Evolutionary conservation across 2,329 filamentous ascomycete species (phyloP), one percentile per base, ranked within the genome.

Genomic region (Didymellaceae sp.): DNA sequence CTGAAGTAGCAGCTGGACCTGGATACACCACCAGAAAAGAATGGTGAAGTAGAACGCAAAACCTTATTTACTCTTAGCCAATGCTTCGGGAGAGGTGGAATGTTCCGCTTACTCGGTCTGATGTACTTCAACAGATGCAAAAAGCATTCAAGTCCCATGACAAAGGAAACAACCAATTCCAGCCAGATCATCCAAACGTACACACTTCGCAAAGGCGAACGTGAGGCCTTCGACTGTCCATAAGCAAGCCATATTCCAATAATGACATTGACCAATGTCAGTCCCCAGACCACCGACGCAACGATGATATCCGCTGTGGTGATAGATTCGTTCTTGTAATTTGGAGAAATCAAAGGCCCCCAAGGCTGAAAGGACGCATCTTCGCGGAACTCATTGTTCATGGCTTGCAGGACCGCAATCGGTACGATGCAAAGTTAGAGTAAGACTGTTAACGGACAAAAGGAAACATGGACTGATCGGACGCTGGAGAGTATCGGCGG

Each of bases 121-220:
- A 74, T 68, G 5, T 53, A 26, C 34, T 72, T 70, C 39, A 67
- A 18, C 3, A 75, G 38, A 53, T 72, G 69, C 38, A 74, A 21
- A 47, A 57, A 75, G 52, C 68, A 68, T 35, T 79, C 70, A 18
- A 78, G 52, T 5, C 70, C 73, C 64, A 80, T 80, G 7, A 68
- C 54, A 9, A 77, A 63, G 9, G 74, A 79, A 3, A 75, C 74
- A 1, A 69, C 2, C 3, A 80, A 68, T 57, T 80, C 78, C 21
- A 74, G 42, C 78, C 78, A 80, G 45, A 80, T 74, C 74, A 80
- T 75, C 68, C 74, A 76, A 0, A 80, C 68, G 51, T 80, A 80
- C 1, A 71, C 63, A 52, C 77, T 78, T 11, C 61, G 54, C 18
- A 68, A 24, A 6, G 70, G 56, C 47, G 58, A 59, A 11, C 68